A percentile compares a stretch with the other conserved stretches of the same genome.
Evolutionary conservation across 345 rosid genomes (phyloP).

Genomic region (Kernera saxatilis): DNA sequence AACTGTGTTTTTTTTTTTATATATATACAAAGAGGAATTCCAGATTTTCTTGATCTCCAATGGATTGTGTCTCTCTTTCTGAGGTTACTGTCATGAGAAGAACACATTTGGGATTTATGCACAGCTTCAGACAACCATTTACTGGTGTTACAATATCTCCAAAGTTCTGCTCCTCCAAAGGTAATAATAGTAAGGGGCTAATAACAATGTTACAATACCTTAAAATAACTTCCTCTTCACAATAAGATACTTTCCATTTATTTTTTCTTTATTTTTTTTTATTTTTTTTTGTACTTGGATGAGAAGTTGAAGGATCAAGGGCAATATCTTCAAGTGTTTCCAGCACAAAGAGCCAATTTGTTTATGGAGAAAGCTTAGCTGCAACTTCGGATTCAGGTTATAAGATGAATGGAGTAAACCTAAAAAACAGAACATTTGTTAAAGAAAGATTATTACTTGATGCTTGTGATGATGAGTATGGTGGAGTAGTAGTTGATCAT

Average conservation of each 20-base stretch:
- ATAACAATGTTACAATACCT: too few relatives aligned
- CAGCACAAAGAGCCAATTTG: slow-evolving; percentile 26
- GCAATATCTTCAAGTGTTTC: slow-evolving; percentile 39
- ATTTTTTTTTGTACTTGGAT: not conserved
- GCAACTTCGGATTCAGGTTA: slow-evolving; percentile 29
- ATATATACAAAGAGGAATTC: not conserved
- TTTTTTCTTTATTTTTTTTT: not conserved
- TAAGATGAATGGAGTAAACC: slow-evolving; percentile 33
- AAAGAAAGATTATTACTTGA: slow-evolving; percentile 43
- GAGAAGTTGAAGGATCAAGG: slow-evolving; percentile 20
- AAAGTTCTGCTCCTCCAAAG: slow-evolving; percentile 32
- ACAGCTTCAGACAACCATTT: slow-evolving; percentile 24
- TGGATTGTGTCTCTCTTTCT: slow-evolving; percentile 45
- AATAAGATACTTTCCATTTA: not conserved
- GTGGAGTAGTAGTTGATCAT: slow-evolving; percentile 75
- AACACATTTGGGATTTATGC: slow-evolving; percentile 32
- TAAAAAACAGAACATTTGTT: slow-evolving; percentile 31
- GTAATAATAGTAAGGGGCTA: too few relatives aligned
- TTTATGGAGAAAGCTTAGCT: slow-evolving; percentile 39
- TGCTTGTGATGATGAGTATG: slow-evolving; percentile 69
- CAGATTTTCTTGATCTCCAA: slow-evolving; percentile 17
- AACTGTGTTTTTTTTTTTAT: not conserved
- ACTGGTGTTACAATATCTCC: slow-evolving; percentile 32
- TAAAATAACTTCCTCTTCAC: not conserved
- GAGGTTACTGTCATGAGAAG: slow-evolving; percentile 25